Conservation (phyloP, 441 rosid genomes). For the Pelargonium myrrhifolium region DNA sequence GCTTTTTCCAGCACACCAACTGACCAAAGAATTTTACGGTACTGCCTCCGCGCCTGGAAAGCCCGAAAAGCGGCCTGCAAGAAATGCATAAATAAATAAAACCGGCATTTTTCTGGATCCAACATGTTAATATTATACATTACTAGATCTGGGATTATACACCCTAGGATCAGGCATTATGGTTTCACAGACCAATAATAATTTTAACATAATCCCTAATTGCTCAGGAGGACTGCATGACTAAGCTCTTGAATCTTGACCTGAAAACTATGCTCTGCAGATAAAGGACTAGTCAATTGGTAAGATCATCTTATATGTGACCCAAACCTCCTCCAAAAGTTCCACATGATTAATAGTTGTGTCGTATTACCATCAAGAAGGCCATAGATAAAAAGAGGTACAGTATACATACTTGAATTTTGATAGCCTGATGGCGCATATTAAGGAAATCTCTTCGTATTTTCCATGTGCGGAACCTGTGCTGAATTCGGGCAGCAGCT, state of each 20-base stretch:
- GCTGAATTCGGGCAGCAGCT: slow-evolving; percentile 80
- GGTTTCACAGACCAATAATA: neutral
- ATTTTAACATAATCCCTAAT: neutral
- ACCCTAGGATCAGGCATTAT: neutral
- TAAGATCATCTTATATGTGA: neutral
- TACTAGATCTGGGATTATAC: neutral
- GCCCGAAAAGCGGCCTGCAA: slow-evolving; percentile 85
- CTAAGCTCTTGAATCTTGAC: neutral
- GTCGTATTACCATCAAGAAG: neutral
- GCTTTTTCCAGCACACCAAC: slow-evolving; percentile 95
- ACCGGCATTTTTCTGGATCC: neutral
- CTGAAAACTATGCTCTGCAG: neutral
- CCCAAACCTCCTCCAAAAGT: neutral
- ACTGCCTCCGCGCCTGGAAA: slow-evolving; percentile 71
- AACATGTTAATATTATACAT: neutral
- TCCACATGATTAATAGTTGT: too few species aligned
- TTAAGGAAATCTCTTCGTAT: slow-evolving; percentile 60
- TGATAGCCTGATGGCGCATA: slow-evolving; percentile 63
- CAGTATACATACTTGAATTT: slow-evolving; percentile 63
- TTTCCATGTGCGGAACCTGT: slow-evolving; percentile 87
- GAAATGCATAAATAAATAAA: neutral
- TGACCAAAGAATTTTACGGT: slow-evolving; percentile 78
- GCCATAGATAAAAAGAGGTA: slow-evolving; percentile 8
- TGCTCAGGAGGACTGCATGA: neutral
- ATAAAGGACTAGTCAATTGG: neutral